Evolutionary conservation across 2,329 filamentous ascomycete genomes (phyloP), one percentile per base, ranked within the genome.

Genomic region (Coniochaeta hoffmannii): DNA sequence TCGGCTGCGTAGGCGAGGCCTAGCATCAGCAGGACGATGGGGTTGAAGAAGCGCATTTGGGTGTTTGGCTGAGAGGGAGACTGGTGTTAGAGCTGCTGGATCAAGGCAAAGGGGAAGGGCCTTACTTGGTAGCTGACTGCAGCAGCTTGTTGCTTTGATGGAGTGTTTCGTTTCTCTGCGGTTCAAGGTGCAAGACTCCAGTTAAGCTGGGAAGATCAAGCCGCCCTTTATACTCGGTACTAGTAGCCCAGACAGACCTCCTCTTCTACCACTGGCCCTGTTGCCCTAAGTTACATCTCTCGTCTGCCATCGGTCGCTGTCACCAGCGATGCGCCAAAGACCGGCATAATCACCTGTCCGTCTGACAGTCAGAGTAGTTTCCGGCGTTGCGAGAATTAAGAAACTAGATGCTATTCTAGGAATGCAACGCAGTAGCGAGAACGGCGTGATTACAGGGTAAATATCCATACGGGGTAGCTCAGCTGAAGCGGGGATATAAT

Each of bases 11-110:
- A 51, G 49, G 49, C 31, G 31, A 51, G 22, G 49, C 49, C 49
- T 19, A 51, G 49, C 24, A 38, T 22, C 22, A 53, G 14, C 14
- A 53, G 11, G 50, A 38, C 15, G 22, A 53, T 2, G 50, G 50
- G 34, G 34, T 17, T 17, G 19, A 53, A 17, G 32, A 53, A 53
- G 50, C 50, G 50, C 50, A 53, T 53, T n/a, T 35, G 36, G 50
- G 19, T 38, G 50, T 38, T 34, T 35, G n/a, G 15, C 15, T 15
- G 6, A 31, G 7, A 7, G 5, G 26, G n/a, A 31, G 46, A 14
- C 4, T 50, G n/a, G n/a, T 30, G 14, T 32, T 31, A 32, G 5
- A 5, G 26, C 26, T 32, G 30, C 17, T 31, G 14, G 46, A n/a
- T 6, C 28, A 12, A 26, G 22, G 17, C 30, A 24, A 14, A n/a